Base-by-base conservation (phyloP, 2,329 filamentous ascomycete genomes). In the Rhytidhysteron rufulum region DNA sequence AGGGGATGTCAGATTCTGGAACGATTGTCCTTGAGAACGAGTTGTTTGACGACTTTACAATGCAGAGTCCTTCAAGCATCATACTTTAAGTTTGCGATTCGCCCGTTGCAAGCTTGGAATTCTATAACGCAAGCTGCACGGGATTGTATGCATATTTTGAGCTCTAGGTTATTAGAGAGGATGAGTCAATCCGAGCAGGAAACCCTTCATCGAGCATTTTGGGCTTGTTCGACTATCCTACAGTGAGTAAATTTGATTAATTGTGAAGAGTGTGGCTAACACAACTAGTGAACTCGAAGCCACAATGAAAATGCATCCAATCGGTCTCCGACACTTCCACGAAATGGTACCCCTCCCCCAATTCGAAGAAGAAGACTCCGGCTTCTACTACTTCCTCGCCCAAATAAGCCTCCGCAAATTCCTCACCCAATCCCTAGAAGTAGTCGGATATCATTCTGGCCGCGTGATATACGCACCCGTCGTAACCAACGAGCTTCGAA, bases 271-370 rank as follows among this genome's bases (percentile, higher is more conserved):
- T 19, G 10, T 40, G 10, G 18, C 21, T 17, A 21, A 30, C 24
- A 30, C 6, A 13, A 13, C 7, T 15, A 40, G 37, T 35, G 55
- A 57, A 40, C 47, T 59, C 13, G 52, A 59, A 41, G 53, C 53
- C 4, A 54, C 55, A 9, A 54, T 56, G 38, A 57, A 59, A 31
- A 55, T 55, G 50, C 54, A 57, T 37, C 51, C 56, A 3, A 58
- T 50, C n/a, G 55, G 56, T 4, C 37, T 58, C 11, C 46, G 52
- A 9, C 53, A 59, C 18, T 57, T 57, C 27, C 56, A 57, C 34
- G 54, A 58, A 22, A 34, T 56, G 11, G 56, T 59, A 3, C 52
- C 55, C 15, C 45, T 59, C n/a, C 55, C 56, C 2, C 50, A 54
- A 22, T 50, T 57, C 27, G 54, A 57, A 34, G 46, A 50, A 17